Evolutionary conservation across 106 monocot species (phyloP), one percentile per base, ranked within the genome.

Genomic region (Gastrodia elata): DNA sequence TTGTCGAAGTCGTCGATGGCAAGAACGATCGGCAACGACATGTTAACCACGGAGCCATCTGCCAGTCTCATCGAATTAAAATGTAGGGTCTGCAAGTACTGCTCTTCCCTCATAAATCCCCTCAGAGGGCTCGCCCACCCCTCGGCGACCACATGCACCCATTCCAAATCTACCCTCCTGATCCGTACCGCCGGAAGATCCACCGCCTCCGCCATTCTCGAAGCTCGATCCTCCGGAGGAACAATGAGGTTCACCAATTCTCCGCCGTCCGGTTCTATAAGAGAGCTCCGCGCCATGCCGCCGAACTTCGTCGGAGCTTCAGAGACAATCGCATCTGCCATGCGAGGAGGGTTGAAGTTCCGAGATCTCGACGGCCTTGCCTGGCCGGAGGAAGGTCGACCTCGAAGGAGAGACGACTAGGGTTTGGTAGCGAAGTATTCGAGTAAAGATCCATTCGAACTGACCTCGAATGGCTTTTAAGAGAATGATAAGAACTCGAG

Each of bases 121-220:
- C 79, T 68, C 73, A 97, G 80, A 6, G 97, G 97, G 73, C 90
- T 97, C n/a, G 97, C 97, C 97, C 97, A 97, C 56, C 97, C 97
- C 68, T 97, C 92, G n/a, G 87, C 68, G 8, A 97, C 73, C 65
- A 97, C 97, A 39, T 98, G 88, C 65, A 85, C 86, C 97, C 97
- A 98, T 74, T 97, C 88, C 40, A 93, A 30, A 64, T 97, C 97
- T 30, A 97, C 79, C 64, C 58, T 42, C 13, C 75, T 74, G 43
- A 93, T 68, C 82, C 74, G 38, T 44, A 97, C 83, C 1, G 24
- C 64, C 33, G 88, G 92, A 49, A 92, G 64, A 59, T 25, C 52
- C 71, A 73, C 81, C 69, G 93, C 90, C 78, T 88, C 93, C 35
- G 57, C 79, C 65, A 39, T 39, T 80, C 73, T 73, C 57, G 82